Base-by-base conservation (phyloP, 805 yeast species). In the Hanseniaspora taiwanica region DNA sequence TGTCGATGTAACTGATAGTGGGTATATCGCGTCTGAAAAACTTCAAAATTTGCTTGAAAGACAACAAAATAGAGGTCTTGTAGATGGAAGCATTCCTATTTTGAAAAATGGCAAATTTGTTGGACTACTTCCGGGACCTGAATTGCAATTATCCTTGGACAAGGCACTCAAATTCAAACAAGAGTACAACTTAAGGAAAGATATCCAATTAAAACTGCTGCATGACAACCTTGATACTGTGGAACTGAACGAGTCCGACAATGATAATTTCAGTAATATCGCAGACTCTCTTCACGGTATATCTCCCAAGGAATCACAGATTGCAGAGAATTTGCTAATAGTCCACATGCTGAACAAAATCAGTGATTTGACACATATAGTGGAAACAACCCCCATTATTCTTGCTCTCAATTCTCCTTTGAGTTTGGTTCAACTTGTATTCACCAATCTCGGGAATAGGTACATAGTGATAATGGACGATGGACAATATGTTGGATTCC, bases 71-170 rank as follows among this genome's bases (percentile, higher is more conserved):
- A 56, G 59, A 13, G 65, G 67, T 3, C 58, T 71, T 37, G 50
- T 70, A 18, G 79, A 74, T 52, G 78, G 76, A 0, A 70, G 74
- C 46, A 49, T 74, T 18, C 72, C 78, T 1, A 53, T 74, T 5
- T 49, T 70, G n/a, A 58, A 60, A 36, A 27, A 53, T 12, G 44
- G 51, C 40, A 29, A 62, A 54, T 48, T 63, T 12, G 64, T 68
- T 14, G 79, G 78, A 0, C 42, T 71, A 4, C 44, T 74, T 4
- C 66, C 71, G 24, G 71, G 66, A 21, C 68, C 76, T 0, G 74
- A 70, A 37, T 56, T 74, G 41, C 77, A 73, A 43, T 61, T 64
- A 43, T 66, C 68, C n/a, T 51, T 74, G 21, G 78, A 74, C 48
- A 62, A 38, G 34, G 37, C 36, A 2, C 16, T 35, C 10, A 21